Base-by-base conservation (phyloP, 2,329 filamentous ascomycete species). In the Fusarium drepaniforme region DNA sequence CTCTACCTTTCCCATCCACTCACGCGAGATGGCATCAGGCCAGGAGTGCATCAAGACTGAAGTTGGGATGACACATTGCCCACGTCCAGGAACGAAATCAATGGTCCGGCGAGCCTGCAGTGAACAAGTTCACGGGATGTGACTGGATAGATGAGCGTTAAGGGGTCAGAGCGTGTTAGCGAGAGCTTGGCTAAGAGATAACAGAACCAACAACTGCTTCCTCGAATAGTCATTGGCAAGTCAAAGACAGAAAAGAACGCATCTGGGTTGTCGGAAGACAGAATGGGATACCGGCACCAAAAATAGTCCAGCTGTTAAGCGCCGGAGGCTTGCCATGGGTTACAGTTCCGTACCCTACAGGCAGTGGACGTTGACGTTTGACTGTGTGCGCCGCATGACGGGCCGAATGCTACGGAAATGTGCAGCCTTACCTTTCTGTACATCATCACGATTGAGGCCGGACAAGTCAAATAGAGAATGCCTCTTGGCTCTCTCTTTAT, bases 281-380 rank as follows among this genome's bases (percentile, higher is more conserved):
- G 65, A 28, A 57, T 51, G 60, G 59, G 46, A 56, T 58, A 65
- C 37, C n/a, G 61, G 51, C 30, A 60, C 66, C 42, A 73, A 75
- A 75, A 75, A 75, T 75, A 75, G 72, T 66, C 53, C 25, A 38
- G 23, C 62, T 65, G 30, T 42, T 65, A 75, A 75, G 73, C 73
- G 70, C 72, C 30, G 46, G 53, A 35, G 63, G 64, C 73, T 66
- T 68, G 70, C 21, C 13, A 28, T 40, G 62, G 70, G 70, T 73
- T 75, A 44, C 72, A 73, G 37, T 72, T 64, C 61, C 66, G 62
- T 46, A 46, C 68, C 66, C 59, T 46, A 46, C 68, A 46, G 46
- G 44, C 64, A 57, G 42, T 69, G 74, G 51, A 60, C 37, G 56
- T 49, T 69, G 57, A 56, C 35, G 35, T 37, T 37, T 37, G 35